A percentile compares a stretch with the other conserved stretches of the same genome.
These are phyloP conservation scores for Starmerella bacillaris DNA, from an alignment of 805 yeast species.

Conservation along the genomic window DNA sequence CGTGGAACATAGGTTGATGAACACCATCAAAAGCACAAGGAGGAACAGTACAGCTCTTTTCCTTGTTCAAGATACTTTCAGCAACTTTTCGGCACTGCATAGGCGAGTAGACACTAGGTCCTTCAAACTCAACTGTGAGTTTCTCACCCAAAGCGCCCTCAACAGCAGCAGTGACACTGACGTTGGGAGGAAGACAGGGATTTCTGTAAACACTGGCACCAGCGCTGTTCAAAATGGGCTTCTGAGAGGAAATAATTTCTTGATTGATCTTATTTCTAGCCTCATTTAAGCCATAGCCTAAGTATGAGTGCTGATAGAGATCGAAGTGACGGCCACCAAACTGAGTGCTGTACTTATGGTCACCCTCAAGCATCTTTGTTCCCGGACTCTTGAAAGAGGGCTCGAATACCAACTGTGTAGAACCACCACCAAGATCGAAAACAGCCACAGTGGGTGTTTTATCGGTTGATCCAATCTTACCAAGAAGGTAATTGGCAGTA, in stretches of 20 bases:
- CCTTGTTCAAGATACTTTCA: slow-evolving; percentile 69
- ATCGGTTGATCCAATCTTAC: slow-evolving; percentile 71
- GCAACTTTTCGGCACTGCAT: slow-evolving; percentile 77
- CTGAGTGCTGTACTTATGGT: slow-evolving; percentile 59
- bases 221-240: slow-evolving; percentile 15
- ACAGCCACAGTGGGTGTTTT: slow-evolving; percentile 85
- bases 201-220: slow-evolving; percentile 28
- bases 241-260: slow-evolving; percentile 36
- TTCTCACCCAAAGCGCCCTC: slow-evolving; percentile 9
- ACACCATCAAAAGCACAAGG: slow-evolving; percentile 96
- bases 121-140: slow-evolving; percentile 37
- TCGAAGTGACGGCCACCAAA: slow-evolving; percentile 71
- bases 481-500: slow-evolving; percentile 81
- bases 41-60: slow-evolving; percentile 46
- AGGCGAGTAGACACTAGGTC: slow-evolving; percentile 46
- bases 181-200: slow-evolving; percentile 81
- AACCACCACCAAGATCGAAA: slow-evolving; percentile 95
- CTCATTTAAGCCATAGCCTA: slow-evolving; percentile 90
- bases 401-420: slow-evolving; percentile 96
- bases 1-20: slow-evolving; percentile 81
- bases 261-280: slow-evolving; percentile 72
- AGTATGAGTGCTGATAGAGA: slow-evolving; percentile 83
- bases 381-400: slow-evolving; percentile 39
- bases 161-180: slow-evolving; percentile 31
- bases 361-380: slow-evolving; percentile 55